Evolutionary conservation across 108 stramenopile genomes (phyloP).

Genomic region (Ochromonas danica): DNA sequence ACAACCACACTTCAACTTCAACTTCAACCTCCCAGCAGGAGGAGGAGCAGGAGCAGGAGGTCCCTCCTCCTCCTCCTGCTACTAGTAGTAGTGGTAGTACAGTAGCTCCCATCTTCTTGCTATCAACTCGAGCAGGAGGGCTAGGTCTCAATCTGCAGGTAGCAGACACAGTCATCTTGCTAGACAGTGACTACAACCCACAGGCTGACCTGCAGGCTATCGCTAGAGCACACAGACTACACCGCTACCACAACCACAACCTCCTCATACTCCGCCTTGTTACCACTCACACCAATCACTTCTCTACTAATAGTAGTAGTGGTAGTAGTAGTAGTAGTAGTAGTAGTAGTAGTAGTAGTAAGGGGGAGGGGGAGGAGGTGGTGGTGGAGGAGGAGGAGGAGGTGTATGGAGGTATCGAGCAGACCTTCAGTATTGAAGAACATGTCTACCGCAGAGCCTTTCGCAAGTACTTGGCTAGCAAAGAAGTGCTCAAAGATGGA

Average conservation of each 20-base stretch:
- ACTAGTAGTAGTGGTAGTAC: neutral
- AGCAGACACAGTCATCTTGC: conserved; percentile 19
- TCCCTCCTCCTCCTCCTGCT: too few species aligned
- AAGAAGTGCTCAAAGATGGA: neutral
- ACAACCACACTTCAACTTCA: neutral
- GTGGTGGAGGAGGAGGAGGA: too few species aligned
- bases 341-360: too few species aligned
- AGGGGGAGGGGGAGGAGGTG: too few species aligned
- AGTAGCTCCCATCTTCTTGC: conserved; percentile 3
- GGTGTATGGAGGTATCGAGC: neutral
- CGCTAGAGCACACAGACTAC: neutral
- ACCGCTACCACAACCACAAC: neutral
- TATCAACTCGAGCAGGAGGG: neutral
- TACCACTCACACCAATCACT: too few species aligned
- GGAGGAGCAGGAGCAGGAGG: neutral
- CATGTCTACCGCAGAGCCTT: neutral
- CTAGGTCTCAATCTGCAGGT: conserved; percentile 7
- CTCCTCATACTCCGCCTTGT: neutral
- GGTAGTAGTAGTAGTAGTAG: too few species aligned
- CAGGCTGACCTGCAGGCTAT: conserved; percentile 8
- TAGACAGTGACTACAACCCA: conserved; percentile 10
- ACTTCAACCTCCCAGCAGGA: neutral
- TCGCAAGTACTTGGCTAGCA: neutral
- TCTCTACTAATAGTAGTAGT: too few species aligned
- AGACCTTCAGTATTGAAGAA: neutral